Evolutionary conservation across 441 rosid genomes (phyloP).

Genomic region (Monsonia emarginata): DNA sequence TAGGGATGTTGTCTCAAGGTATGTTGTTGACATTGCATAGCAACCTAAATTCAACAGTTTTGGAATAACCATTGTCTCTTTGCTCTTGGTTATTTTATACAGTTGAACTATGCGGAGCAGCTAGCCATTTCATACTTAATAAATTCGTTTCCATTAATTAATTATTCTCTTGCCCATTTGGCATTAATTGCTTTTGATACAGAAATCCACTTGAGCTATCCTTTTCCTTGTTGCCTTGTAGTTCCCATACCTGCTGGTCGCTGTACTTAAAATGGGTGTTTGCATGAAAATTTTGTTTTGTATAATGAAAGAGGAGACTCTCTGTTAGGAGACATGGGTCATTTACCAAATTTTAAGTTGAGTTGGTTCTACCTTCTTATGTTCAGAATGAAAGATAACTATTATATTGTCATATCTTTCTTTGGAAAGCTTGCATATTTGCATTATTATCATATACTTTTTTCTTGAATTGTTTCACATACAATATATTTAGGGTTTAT

Average conservation of each 20-base stretch:
- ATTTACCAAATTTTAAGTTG: too few species aligned
- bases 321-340: too few species aligned
- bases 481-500: not conserved
- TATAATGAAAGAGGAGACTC: too few species aligned
- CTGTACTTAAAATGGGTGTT: not conserved
- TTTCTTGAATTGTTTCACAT: too few species aligned
- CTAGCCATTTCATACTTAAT: not conserved
- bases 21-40: conserved; percentile 13
- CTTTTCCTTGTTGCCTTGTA: not conserved
- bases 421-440: too few species aligned
- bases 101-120: not conserved
- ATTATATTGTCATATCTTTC: too few species aligned
- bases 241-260: not conserved
- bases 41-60: not conserved
- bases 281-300: too few species aligned
- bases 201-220: not conserved
- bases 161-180: not conserved
- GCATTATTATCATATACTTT: too few species aligned
- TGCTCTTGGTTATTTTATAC: not conserved
- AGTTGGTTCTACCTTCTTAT: too few species aligned
- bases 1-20: conserved; percentile 65
- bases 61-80: not conserved
- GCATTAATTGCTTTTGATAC: not conserved
- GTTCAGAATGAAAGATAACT: too few species aligned
- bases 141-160: not conserved